Evolutionary conservation across 2,329 filamentous ascomycete genomes (phyloP), one percentile per base, ranked within the genome.

Genomic region (Fusarium verrucosum): DNA sequence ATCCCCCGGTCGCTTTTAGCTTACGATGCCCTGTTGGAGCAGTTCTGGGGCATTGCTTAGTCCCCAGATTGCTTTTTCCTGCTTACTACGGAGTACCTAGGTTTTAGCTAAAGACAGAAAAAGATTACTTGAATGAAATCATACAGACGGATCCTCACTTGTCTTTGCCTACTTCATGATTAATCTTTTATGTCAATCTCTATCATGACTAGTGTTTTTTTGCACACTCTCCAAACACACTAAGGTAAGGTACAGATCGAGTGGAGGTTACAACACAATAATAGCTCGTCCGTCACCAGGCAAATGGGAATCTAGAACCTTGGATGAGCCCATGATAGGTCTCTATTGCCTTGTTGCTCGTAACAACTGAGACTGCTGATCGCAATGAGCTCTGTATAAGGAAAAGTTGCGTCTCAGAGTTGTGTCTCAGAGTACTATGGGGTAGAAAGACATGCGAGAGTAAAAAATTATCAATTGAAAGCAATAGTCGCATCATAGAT

Each of bases 381-480:
- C 41, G 46, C 51, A 33, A 20, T 46, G 23, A 33, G 10, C 17
- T 37, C 32, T 53, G n/a, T n/a, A 32, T 20, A 16, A 44, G 46
- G 36, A n/a, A 51, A 64, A 62, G 30, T 10, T 33, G 20, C 26
- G 59, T 65, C 57, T 67, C 53, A 60, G 46, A 56, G 25, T 19
- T 33, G 20, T 23, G 59, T 65, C 57, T 67, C 53, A 60, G 46
- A 56, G 25, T 19, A 35, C n/a, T 46, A 25, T 40, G 38, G 33
- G 49, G 22, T 56, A 43, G 41, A 50, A 23, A 56, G 36, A 47
- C 25, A 38, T n/a, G 28, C 50, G 42, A 59, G 38, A 62, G 42
- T 46, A 33, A 43, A 46, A n/a, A 54, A 62, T 52, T 50, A 33
- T 36, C 42, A 61, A 69, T 51, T 36, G 55, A 66, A 61, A 68